A percentile compares a stretch with the other conserved stretches of the same genome.
Evolutionary conservation across 2,329 filamentous ascomycete genomes (phyloP).

Genomic region (Epicoccum sorghinum): DNA sequence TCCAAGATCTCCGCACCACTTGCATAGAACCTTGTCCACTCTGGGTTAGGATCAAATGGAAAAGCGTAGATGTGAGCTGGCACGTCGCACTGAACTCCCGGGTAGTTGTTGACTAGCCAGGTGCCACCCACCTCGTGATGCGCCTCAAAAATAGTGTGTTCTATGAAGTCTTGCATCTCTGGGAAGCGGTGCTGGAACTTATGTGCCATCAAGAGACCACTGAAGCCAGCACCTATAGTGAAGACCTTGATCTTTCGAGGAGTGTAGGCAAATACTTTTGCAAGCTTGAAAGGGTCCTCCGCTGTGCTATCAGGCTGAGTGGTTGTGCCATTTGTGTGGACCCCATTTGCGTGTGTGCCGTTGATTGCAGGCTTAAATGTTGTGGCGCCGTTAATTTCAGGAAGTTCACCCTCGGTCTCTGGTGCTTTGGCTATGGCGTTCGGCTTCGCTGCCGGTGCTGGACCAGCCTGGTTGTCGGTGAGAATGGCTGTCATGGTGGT

Average conservation of each 20-base stretch:
- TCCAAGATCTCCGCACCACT: constrained; percentile 47
- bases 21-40: constrained; percentile 50
- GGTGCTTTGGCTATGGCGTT: background rate
- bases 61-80: constrained; percentile 40
- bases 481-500: constrained; percentile 21
- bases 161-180: constrained; percentile 32
- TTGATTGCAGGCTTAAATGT: constrained; percentile 12
- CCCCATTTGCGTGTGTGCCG: background rate
- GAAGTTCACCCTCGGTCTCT: constrained; percentile 18
- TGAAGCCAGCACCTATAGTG: constrained; percentile 43
- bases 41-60: constrained; percentile 50
- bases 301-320: constrained; percentile 5
- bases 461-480: constrained; percentile 10
- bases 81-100: constrained; percentile 49
- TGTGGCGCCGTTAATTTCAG: constrained; percentile 14
- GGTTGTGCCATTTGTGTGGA: background rate
- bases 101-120: constrained; percentile 43
- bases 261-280: constrained; percentile 25
- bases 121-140: constrained; percentile 46
- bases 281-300: constrained; percentile 26
- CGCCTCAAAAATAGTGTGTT: constrained; percentile 33
- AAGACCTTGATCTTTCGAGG: constrained; percentile 27
- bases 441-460: background rate
- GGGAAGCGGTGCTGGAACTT: constrained; percentile 41
- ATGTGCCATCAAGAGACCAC: constrained; percentile 44